Conservation (phyloP, 345 rosid species). For the Lepidium africanum region DNA sequence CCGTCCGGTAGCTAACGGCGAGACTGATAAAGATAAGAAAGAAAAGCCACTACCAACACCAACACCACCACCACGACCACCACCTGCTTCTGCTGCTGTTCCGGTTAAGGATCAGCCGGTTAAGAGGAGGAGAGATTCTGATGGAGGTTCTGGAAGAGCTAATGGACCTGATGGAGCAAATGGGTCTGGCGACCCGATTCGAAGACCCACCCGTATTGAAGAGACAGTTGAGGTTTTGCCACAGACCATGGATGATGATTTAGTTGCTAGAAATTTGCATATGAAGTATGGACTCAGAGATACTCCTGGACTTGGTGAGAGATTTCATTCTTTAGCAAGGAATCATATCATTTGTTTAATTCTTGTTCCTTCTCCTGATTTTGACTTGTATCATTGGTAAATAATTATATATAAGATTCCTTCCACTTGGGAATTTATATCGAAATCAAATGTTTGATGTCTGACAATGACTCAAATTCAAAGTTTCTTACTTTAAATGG, state of each 20-base stretch:
- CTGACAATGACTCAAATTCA: constrained; percentile 4
- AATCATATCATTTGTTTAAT: neutral
- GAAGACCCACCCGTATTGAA: constrained; percentile 56
- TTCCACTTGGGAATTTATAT: constrained; percentile 1
- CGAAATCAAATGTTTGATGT: constrained; percentile 1
- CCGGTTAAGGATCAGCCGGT: constrained; percentile 50
- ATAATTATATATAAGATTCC: neutral
- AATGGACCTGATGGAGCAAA: constrained; percentile 39
- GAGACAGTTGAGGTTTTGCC: constrained; percentile 57
- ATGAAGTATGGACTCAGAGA: constrained; percentile 90
- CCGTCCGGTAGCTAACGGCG: constrained; percentile 24
- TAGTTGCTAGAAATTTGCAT: constrained; percentile 53
- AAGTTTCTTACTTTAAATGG: neutral
- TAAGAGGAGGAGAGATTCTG: constrained; percentile 84
- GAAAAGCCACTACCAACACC: constrained; percentile 13
- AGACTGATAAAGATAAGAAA: constrained; percentile 26
- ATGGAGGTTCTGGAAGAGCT: constrained; percentile 35
- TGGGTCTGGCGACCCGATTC: constrained; percentile 32
- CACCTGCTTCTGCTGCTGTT: neutral
- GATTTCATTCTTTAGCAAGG: neutral
- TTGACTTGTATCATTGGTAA: neutral
- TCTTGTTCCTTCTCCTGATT: neutral
- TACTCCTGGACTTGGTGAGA: constrained; percentile 88
- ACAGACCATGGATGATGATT: constrained; percentile 54
- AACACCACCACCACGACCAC: neutral